Evolutionary conservation across 768 basidiomycete genomes (phyloP).

Genomic region (Serendipita indica): DNA sequence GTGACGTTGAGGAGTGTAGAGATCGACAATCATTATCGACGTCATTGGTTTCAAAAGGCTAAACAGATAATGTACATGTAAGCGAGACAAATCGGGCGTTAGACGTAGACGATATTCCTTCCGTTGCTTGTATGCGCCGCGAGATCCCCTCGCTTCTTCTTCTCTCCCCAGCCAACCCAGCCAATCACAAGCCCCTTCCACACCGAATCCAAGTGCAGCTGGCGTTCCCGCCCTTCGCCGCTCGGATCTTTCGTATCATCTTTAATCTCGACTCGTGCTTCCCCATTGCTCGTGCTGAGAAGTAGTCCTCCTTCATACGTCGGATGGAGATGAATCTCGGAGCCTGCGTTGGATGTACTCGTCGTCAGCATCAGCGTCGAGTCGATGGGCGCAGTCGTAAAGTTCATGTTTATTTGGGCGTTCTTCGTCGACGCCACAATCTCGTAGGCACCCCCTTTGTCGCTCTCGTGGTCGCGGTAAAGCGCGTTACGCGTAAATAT

Average conservation of each 20-base stretch:
- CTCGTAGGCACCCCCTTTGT: neutral
- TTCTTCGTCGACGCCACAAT: neutral
- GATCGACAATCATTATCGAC: neutral
- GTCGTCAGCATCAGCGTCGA: neutral
- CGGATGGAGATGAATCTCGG: neutral
- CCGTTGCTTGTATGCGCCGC: neutral
- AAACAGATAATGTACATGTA: neutral
- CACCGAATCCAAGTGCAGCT: neutral
- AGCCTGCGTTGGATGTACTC: neutral
- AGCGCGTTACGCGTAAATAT: neutral
- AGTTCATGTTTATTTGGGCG: neutral
- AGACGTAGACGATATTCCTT: neutral
- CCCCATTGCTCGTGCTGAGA: neutral
- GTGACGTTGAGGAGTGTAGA: neutral
- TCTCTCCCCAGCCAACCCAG: constrained; percentile 6
- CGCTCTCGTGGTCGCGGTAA: neutral
- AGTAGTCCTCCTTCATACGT: neutral
- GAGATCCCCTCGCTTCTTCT: neutral
- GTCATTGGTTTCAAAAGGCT: neutral
- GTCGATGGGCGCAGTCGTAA: neutral
- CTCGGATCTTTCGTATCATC: neutral
- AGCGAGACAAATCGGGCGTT: neutral
- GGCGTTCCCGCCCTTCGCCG: neutral
- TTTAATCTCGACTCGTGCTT: neutral
- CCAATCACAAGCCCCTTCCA: neutral